Evolutionary conservation across 2,329 filamentous ascomycete species (phyloP).

Genomic region (Colletotrichum theobromicola): DNA sequence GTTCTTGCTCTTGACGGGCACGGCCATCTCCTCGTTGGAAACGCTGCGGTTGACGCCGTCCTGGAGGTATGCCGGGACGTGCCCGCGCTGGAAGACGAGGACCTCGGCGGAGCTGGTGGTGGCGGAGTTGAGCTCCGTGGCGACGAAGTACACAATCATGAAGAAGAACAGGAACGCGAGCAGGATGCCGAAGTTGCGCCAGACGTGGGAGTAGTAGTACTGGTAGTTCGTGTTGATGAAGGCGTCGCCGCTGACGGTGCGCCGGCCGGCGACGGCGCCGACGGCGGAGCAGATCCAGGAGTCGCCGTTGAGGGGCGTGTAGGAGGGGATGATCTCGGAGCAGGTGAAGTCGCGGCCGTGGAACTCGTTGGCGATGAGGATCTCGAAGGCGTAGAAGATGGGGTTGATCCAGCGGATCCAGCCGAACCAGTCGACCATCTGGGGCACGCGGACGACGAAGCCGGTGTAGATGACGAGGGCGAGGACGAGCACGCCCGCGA

Average conservation of each 20-base stretch:
- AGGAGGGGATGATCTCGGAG: conserved; percentile 51
- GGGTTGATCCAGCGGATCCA: conserved; percentile 82
- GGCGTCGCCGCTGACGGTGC: conserved; percentile 63
- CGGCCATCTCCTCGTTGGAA: conserved; percentile 33
- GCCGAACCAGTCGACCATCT: conserved; percentile 75
- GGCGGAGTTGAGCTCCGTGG: conserved; percentile 69
- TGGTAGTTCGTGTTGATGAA: conserved; percentile 62
- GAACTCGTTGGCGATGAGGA: conserved; percentile 76
- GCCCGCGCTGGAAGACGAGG: conserved; percentile 68
- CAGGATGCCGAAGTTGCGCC: conserved; percentile 74
- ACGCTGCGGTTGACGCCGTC: conserved; percentile 30
- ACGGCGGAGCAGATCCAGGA: conserved; percentile 59
- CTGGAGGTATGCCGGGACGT: conserved; percentile 49
- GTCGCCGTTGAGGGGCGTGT: conserved; percentile 45
- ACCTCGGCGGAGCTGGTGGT: conserved; percentile 70
- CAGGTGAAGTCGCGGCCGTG: conserved; percentile 63
- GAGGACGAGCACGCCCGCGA: conserved; percentile 60
- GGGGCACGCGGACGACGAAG: conserved; percentile 52
- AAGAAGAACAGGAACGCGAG: conserved; percentile 69
- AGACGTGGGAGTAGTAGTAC: conserved; percentile 63
- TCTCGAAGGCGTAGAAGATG: conserved; percentile 76
- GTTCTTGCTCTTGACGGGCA: conserved; percentile 60
- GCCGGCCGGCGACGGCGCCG: conserved; percentile 59
- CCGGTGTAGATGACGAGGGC: conserved; percentile 67
- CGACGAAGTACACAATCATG: conserved; percentile 66